Conservation (phyloP, 2,329 filamentous ascomycete genomes). For the Penicillium hordei region DNA sequence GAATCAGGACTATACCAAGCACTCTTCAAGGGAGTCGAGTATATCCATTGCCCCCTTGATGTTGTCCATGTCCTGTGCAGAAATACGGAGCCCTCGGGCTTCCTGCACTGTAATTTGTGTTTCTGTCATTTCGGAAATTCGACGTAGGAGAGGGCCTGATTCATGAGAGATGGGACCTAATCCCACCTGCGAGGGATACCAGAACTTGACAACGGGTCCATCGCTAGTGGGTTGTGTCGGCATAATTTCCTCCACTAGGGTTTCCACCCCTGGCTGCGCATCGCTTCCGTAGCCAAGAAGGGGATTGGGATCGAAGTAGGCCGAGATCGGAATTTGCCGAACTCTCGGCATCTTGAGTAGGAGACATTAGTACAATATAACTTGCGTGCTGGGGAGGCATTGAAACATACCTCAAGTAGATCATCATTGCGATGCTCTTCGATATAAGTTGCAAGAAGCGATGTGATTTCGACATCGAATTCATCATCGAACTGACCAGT, state of each 20-base stretch:
- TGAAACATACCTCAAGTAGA: background rate
- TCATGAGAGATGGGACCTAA: background rate
- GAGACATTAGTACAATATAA: background rate
- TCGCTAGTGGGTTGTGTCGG: background rate
- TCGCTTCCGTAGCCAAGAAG: background rate
- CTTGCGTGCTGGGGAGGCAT: background rate
- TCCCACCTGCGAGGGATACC: background rate
- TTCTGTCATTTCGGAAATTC: background rate
- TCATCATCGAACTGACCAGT: background rate
- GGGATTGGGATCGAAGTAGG: background rate
- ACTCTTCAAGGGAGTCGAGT: constrained; percentile 3
- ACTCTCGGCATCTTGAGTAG: background rate
- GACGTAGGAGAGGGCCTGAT: background rate
- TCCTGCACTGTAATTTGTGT: background rate
- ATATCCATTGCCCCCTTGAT: background rate
- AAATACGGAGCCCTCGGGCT: background rate
- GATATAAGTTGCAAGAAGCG: background rate
- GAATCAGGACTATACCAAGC: background rate
- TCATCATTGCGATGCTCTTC: background rate
- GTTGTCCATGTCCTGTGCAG: background rate
- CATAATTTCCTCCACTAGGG: background rate
- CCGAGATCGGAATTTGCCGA: background rate
- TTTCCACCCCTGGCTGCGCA: background rate
- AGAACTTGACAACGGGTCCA: background rate
- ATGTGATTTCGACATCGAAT: background rate